Conservation (phyloP, 2,329 filamentous ascomycete genomes). For the Didymella glomerata region DNA sequence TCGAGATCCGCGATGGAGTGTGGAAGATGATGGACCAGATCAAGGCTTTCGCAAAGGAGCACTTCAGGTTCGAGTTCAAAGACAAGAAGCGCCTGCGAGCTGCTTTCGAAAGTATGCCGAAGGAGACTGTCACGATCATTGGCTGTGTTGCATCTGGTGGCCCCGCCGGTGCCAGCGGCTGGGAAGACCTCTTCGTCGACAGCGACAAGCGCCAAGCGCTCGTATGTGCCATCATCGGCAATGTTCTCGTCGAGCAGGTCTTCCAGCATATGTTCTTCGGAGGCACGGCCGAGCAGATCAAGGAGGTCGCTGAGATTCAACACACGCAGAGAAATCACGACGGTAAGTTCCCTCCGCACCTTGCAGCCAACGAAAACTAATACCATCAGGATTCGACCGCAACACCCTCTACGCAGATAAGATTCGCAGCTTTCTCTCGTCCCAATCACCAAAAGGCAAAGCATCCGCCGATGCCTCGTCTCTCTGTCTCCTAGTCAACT, state of each 20-base stretch:
- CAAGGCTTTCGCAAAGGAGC: conserved; percentile 22
- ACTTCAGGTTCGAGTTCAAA: conserved; percentile 20
- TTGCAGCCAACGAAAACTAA: neutral
- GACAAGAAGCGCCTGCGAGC: neutral
- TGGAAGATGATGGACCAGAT: conserved; percentile 31
- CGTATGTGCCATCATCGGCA: conserved; percentile 40
- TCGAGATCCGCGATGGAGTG: conserved; percentile 38
- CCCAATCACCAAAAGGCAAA: neutral
- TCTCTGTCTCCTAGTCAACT: conserved; percentile 30
- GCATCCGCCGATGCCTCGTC: neutral
- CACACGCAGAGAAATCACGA: conserved; percentile 25
- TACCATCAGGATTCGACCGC: conserved; percentile 31
- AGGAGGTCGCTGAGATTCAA: conserved; percentile 22
- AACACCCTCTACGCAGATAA: conserved; percentile 23
- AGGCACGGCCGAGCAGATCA: conserved; percentile 13
- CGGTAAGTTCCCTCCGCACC: conserved; percentile 26
- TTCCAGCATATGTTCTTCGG: conserved; percentile 42
- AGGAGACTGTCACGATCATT: conserved; percentile 37
- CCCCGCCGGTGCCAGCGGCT: conserved; percentile 31
- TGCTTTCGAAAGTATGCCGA: conserved; percentile 9
- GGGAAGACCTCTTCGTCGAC: conserved; percentile 37
- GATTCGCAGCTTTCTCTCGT: conserved; percentile 17
- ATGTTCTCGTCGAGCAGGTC: conserved; percentile 44
- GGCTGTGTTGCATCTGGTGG: conserved; percentile 38
- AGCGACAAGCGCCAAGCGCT: conserved; percentile 31